Conservation (phyloP, 495 filamentous ascomycete genomes). For the Aspergillus coremiiformis region DNA sequence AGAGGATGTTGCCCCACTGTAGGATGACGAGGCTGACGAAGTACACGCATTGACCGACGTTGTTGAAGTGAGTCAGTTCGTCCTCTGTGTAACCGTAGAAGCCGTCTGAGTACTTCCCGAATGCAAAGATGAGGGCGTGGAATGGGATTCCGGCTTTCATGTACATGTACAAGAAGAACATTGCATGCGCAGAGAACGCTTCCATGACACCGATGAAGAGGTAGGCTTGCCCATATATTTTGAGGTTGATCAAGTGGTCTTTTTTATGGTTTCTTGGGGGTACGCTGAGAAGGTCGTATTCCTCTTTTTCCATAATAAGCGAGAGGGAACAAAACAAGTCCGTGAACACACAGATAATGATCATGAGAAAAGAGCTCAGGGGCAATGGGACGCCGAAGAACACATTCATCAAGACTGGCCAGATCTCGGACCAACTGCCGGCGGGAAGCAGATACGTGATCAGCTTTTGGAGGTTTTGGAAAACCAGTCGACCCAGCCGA, state of each 20-base stretch:
- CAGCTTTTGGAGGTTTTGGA: slow-evolving; percentile 53
- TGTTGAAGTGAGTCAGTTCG: slow-evolving; percentile 36
- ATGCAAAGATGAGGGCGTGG: slow-evolving; percentile 37
- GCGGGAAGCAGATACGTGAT: slow-evolving; percentile 56
- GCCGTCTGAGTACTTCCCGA: slow-evolving; percentile 39
- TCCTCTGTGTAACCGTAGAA: slow-evolving; percentile 41
- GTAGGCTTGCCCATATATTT: slow-evolving; percentile 45
- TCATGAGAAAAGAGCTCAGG: slow-evolving; percentile 64
- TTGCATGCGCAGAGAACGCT: slow-evolving; percentile 39
- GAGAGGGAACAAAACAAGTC: slow-evolving; percentile 51
- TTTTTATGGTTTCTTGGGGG: slow-evolving; percentile 55
- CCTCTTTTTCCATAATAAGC: slow-evolving; percentile 62
- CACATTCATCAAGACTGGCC: slow-evolving; percentile 66
- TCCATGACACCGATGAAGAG: slow-evolving; percentile 46
- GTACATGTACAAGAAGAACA: slow-evolving; percentile 48
- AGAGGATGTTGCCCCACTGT: slow-evolving; percentile 46
- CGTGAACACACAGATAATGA: slow-evolving; percentile 65
- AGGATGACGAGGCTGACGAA: slow-evolving; percentile 62
- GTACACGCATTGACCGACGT: slow-evolving; percentile 56
- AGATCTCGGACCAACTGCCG: slow-evolving; percentile 65
- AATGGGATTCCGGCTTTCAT: slow-evolving; percentile 38
- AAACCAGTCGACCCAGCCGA: slow-evolving; percentile 48
- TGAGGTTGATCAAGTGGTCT: slow-evolving; percentile 49
- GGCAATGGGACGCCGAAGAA: slow-evolving; percentile 63
- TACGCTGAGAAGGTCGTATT: slow-evolving; percentile 59